Evolutionary conservation across 768 basidiomycete species (phyloP).

Genomic region (Tylopilus subfusipes): DNA sequence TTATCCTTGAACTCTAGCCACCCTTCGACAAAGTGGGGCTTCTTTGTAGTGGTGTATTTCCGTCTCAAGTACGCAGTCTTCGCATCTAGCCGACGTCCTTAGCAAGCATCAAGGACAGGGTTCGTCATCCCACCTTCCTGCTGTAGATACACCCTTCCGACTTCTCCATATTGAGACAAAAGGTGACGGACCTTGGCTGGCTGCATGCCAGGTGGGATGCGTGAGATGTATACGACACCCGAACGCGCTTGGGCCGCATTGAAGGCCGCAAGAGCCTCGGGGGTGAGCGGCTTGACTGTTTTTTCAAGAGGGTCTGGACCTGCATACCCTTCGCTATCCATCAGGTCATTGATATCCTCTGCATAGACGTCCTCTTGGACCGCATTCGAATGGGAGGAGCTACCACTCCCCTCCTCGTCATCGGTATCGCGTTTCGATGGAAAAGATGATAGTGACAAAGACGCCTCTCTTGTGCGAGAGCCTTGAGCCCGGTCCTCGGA

Average conservation of each 20-base stretch:
- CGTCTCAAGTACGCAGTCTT: conserved; percentile 82
- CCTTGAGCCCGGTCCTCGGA: background rate
- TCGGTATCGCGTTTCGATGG: background rate
- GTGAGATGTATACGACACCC: conserved; percentile 91
- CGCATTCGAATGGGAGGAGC: conserved; percentile 2
- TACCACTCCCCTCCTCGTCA: background rate
- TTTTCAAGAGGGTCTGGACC: conserved; percentile 42
- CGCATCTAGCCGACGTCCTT: conserved; percentile 48
- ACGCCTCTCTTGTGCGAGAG: background rate
- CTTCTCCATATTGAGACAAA: conserved; percentile 84
- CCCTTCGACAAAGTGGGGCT: conserved; percentile 88
- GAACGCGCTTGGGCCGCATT: conserved; percentile 69
- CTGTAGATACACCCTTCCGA: conserved; percentile 90
- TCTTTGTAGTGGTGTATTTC: conserved; percentile 81
- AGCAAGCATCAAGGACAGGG: background rate
- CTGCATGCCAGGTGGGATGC: conserved; percentile 97
- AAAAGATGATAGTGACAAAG: background rate
- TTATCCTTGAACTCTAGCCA: conserved; percentile 99
- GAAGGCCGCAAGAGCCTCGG: conserved; percentile 72
- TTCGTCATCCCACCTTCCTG: conserved; percentile 66
- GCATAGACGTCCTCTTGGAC: conserved; percentile 27
- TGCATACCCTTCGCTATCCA: conserved; percentile 57
- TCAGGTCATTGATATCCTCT: conserved; percentile 30
- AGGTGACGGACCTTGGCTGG: conserved; percentile 94
- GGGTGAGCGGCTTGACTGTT: conserved; percentile 68